Evolutionary conservation across 306 rosid species (phyloP), one percentile per base, ranked within the genome.

Genomic region (Mucuna pruriens): DNA sequence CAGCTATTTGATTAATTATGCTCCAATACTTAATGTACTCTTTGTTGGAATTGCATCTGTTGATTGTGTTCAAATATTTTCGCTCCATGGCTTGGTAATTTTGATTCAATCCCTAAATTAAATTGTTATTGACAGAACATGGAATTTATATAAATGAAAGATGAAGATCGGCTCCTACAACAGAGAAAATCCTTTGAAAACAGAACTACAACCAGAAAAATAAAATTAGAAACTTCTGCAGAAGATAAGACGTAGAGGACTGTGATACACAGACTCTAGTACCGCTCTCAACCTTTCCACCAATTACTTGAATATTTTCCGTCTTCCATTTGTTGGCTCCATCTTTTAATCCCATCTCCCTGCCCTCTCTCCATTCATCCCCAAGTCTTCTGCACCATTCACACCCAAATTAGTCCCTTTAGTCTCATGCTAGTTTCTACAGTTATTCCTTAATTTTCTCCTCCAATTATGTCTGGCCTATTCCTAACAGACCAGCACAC

Each of bases 11-110:
- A 93, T 93, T 49, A 74, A 80, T 62, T 90, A 90, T 65, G 99
- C 99, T 76, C 94, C 93, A 39, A 88, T 93, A 87, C 90, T 93
- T 68, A 92, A 90, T 46, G 90, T 86, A 69, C 92, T 93, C 71
- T 86, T 90, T 74, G 91, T 93, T 85, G 99, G 98, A 81, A 92
- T 96, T 79, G 87, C 98, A 44, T 84, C 97, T 33, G 90, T 96
- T 84, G 99, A 96, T 77, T 93, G 99, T 70, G 87, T 93, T 80
- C 98, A 93, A 87, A 92, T 90, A 79, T 93, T 96, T 79, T 93
- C 97, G 2, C 88, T 96, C 57, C 99, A 89, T 88, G 99, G 99
- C 85, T 83, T 96, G 96, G 99, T 96, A 90, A 58, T 90, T 89
- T 67, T 71, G 19, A 39, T 72, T 38, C 17, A 38, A 16, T 9